Base-by-base conservation (phyloP, 2,329 filamentous ascomycete genomes). In the Didymella sp. region DNA sequence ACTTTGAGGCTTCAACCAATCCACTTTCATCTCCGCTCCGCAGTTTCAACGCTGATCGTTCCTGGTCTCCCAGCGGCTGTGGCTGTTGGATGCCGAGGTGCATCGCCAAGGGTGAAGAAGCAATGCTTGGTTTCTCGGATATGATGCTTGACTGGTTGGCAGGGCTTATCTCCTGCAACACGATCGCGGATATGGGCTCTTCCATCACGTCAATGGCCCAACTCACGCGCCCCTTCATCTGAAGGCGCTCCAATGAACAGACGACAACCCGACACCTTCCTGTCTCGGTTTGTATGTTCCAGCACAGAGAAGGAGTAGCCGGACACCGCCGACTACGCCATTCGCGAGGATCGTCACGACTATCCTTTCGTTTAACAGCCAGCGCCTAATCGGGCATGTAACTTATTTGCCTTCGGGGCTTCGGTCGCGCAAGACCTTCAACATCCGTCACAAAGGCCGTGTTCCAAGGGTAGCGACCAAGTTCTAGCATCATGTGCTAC, bases 81-180 rank as follows among this genome's bases (percentile, higher is more conserved):
- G 63, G 63, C 68, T 64, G 49, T 55, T 28, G 31, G 48, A 45
- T 59, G 55, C 51, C 59, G 56, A 60, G 63, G 54, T 40, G 65
- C 59, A 59, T 51, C 43, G 64, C 66, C 69, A 72, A 72, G 68
- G 21, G 47, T 54, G 60, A 64, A 62, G 54, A 56, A 58, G 56
- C 38, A 62, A 69, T 52, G 67, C 70, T 72, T 73, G 58, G 61
- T 41, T 42, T 30, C 24, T 27, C 35, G 46, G 54, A 56, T 49
- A 43, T 45, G 54, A 64, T 56, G 63, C 69, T 68, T 72, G 60
- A 70, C 45, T 65, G 66, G 60, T 51, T 51, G 56, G 53, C 49
- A 47, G 40, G 51, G 58, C 57, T 58, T 57, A 60, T 58, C 45
- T 61, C 47, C 57, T 57, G 51, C 59, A 30, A 60, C 59, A 61